Conservation (phyloP, 768 basidiomycete species). For the Grammothele lineata region DNA sequence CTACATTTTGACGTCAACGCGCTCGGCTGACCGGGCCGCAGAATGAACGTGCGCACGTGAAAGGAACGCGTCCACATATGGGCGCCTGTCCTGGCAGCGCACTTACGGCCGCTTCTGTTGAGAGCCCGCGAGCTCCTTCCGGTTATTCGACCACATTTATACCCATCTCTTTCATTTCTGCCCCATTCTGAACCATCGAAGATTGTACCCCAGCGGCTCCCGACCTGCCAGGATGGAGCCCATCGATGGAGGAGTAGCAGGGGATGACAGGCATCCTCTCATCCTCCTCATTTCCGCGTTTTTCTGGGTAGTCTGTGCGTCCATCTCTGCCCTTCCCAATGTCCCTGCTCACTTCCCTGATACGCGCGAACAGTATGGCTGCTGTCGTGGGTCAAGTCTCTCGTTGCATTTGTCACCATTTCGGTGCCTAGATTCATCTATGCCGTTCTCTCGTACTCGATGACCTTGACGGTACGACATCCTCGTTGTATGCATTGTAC, state of each 20-base stretch:
- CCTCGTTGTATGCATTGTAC: not conserved
- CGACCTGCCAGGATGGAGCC: not conserved
- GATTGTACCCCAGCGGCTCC: no score
- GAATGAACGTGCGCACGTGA: slow-evolving; percentile 3
- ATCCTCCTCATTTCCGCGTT: slow-evolving; percentile 74
- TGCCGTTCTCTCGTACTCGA: slow-evolving; percentile 76
- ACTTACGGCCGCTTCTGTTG: not conserved
- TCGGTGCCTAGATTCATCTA: slow-evolving; percentile 78
- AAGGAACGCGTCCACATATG: not conserved
- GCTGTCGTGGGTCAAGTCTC: slow-evolving; percentile 68
- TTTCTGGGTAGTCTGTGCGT: slow-evolving; percentile 82
- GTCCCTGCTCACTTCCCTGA: slow-evolving; percentile 7
- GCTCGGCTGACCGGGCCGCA: no score
- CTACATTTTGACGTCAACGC: no score
- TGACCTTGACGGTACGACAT: slow-evolving; percentile 70
- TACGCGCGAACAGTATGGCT: slow-evolving; percentile 60
- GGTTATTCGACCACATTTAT: not conserved
- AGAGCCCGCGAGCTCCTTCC: not conserved
- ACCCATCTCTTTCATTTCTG: not conserved
- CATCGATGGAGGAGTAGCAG: slow-evolving; percentile 19
- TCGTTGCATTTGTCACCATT: slow-evolving; percentile 80
- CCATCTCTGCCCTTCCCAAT: not conserved
- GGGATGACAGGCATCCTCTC: slow-evolving; percentile 58
- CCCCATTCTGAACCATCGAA: not conserved
- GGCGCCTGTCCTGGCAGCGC: not conserved